A percentile compares a stretch with the other conserved stretches of the same genome.
These are phyloP conservation scores for Penicillium sp. DNA, from an alignment of 2,329 filamentous ascomycete genomes.

Conservation along the genomic window DNA sequence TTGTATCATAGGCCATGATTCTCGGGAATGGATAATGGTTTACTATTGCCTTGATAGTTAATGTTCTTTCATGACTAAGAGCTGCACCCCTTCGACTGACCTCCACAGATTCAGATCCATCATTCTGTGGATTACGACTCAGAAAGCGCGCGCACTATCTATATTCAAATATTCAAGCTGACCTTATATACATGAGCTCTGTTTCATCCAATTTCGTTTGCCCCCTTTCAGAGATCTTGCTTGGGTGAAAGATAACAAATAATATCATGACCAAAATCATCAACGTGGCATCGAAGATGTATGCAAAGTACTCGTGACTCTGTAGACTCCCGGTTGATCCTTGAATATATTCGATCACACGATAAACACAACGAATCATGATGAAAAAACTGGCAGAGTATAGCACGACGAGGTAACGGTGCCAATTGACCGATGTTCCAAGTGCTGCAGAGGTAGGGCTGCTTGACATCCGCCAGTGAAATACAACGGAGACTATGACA, in stretches of 20 bases:
- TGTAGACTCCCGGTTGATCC: slow-evolving; percentile 26
- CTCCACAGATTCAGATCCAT: no score
- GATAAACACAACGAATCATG: slow-evolving; percentile 31
- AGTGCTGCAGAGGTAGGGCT: background rate
- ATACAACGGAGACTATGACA: slow-evolving; percentile 48
- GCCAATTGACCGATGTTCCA: background rate
- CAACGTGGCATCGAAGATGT: slow-evolving; percentile 12
- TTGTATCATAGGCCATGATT: no score
- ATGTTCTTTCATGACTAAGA: no score
- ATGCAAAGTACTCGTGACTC: slow-evolving; percentile 30
- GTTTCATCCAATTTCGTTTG: background rate
- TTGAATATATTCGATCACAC: slow-evolving; percentile 32
- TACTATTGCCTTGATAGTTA: no score
- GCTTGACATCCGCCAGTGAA: slow-evolving; percentile 48
- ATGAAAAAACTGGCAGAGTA: slow-evolving; percentile 29
- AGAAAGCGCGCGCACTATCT: no score
- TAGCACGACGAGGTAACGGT: slow-evolving; percentile 2
- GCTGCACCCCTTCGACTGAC: no score
- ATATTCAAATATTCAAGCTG: no score
- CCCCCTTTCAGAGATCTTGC: background rate
- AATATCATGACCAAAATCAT: slow-evolving; percentile 1
- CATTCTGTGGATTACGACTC: no score
- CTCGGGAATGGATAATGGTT: no score
- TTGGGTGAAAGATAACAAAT: slow-evolving; percentile 2
- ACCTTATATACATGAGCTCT: background rate